Evolutionary conservation across 2,329 filamentous ascomycete species (phyloP), one percentile per base, ranked within the genome.

Genomic region (Aspergillus fijiensis): DNA sequence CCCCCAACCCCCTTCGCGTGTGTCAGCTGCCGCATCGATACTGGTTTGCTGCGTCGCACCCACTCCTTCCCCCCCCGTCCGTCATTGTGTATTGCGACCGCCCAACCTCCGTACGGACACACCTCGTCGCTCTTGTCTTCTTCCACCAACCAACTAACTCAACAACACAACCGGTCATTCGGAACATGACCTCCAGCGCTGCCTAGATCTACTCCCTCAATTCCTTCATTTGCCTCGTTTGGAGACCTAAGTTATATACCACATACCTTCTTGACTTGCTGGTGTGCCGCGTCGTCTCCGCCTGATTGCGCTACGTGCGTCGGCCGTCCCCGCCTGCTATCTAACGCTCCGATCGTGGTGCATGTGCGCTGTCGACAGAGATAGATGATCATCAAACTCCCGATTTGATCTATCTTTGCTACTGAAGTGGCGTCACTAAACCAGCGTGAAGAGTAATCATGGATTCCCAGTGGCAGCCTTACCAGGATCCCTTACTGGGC

Each of bases 401-500:
- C 52, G 55, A 33, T 51, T 53, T 51, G 55, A 60, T 35, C 55
- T 31, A 21, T 27, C 25, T 49, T 47, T 42, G 56, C 21, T 56
- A 49, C 60, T 57, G 27, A 47, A 49, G 56, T 59, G 55, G 55
- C 49, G 59, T 67, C 59, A 56, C 59, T 27, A 45, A 2, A 16
- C 21, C 59, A 48, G 52, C 33, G 42, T 51, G 68, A 61, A 56
- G 58, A 65, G 65, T 69, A 69, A 84, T 69, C 68, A 84, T 86
- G 84, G 83, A 85, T 79, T 80, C 73, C 53, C 76, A 88, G 81
- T 90, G 87, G 87, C 85, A 87, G 79, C 76, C 83, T 65, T 91
- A 90, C 77, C 79, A 84, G 74, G 87, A 90, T 76, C 80, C 74
- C 65, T 68, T 87, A 74, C 77, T 83, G 71, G 83, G 82, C 72